A percentile compares a stretch with the other conserved stretches of the same genome.
Conservation (phyloP, 2,329 filamentous ascomycete species). For the Fusarium algeriense region DNA sequence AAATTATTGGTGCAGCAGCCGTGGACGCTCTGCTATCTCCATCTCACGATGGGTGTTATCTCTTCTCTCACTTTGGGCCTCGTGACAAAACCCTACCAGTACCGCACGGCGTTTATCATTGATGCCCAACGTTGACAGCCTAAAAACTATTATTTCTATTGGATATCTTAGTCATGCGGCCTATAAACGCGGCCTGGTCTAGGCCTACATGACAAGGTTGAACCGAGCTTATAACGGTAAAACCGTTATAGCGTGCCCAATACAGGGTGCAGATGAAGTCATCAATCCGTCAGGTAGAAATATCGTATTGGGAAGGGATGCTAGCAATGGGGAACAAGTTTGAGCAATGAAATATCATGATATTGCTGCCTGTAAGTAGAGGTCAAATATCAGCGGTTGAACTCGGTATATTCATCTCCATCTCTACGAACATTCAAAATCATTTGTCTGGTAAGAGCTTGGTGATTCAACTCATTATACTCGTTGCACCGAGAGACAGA, state of each 20-base stretch:
- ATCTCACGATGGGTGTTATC: conserved; percentile 13
- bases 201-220: conserved; percentile 30
- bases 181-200: conserved; percentile 27
- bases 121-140: conserved; percentile 30
- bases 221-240: conserved; percentile 7
- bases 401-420: background rate
- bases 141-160: conserved; percentile 6
- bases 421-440: background rate
- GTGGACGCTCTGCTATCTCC: background rate
- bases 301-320: background rate
- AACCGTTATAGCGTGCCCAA: background rate
- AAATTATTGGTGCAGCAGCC: conserved; percentile 4
- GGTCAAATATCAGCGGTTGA: background rate
- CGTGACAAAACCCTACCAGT: conserved; percentile 26
- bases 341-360: background rate
- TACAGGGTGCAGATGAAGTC: background rate
- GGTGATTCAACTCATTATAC: background rate
- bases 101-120: conserved; percentile 11
- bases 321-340: no score
- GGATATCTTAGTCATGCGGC: conserved; percentile 21
- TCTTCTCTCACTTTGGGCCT: conserved; percentile 28
- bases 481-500: background rate
- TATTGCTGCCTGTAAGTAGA: background rate
- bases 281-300: background rate
- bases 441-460: background rate